Base-by-base conservation (phyloP, 805 yeast genomes). In the Citeromyces matritensis region DNA sequence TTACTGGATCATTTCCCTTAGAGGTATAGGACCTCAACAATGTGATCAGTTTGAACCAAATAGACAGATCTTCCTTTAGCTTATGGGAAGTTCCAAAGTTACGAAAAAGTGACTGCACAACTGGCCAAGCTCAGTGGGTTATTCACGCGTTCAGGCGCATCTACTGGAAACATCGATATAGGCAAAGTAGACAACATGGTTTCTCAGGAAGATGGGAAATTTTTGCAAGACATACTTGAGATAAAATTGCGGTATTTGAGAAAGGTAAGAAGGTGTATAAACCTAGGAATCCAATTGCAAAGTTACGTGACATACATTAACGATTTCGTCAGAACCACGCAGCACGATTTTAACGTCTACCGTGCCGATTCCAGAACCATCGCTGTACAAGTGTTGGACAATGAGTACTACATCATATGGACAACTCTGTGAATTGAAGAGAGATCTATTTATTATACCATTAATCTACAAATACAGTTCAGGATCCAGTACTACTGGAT, bases 101-200 rank as follows among this genome's bases (percentile, higher is more conserved):
- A 78, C 46, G 91, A 81, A 43, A 65, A 68, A 5, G 73, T 79
- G 1, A 65, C 80, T 2, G 79, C 91, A 0, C 81, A 74, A 37
- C 60, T 76, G 37, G 94, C 91, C 5, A 84, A 83, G 43, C 54
- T 79, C 11, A 68, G 83, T 2, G 94, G 94, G 0, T 50, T 81
- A 2, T 84, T 83, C 43, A 83, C 86, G 2, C 57, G 68, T 11
- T 88, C 91, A 1, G 85, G 85, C 26, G 49, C 58, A 14, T 56
- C 63, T 4, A 64, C 58, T 35, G 42, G 57, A 24, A 62, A 54
- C 31, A 57, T 65, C 4, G 51, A 51, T 9, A 45, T 53, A 11
- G 49, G 51, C 21, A 62, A 59, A 28, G 49, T 57, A 21, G 38
- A 57, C 9, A 34, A 41, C 23, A 34, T 39, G 28, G 37, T 45